phyloP scores from a whole-genome alignment of 2,329 filamentous ascomycete genomes.

The Arthrobotrys sinensis region DNA sequence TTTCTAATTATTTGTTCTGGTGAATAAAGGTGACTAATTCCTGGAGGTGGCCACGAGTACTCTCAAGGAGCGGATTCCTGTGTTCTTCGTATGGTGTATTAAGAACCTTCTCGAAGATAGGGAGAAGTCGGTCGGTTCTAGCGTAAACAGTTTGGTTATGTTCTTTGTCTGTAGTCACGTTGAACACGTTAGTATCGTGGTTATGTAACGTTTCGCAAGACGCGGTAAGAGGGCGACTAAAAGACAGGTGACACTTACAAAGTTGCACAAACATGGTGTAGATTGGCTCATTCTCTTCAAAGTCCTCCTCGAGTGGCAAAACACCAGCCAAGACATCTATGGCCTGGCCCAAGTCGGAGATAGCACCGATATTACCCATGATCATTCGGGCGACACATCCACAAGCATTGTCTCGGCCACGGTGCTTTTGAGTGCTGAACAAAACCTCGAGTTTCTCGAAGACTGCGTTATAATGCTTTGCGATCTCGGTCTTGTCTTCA shows the following conservation, averaged over 20 bases:
- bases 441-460: slow-evolving; percentile 89
- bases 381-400: slow-evolving; percentile 95
- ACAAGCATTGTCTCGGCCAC: slow-evolving; percentile 91
- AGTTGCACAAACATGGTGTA: slow-evolving; percentile 91
- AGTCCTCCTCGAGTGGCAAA: slow-evolving; percentile 92
- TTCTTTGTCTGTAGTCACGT: slow-evolving; percentile 72
- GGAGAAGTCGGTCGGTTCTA: slow-evolving; percentile 78
- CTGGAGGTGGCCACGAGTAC: slow-evolving; percentile 78
- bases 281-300: slow-evolving; percentile 94
- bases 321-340: slow-evolving; percentile 84
- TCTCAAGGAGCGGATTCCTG: slow-evolving; percentile 73
- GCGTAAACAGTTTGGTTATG: slow-evolving; percentile 79
- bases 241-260: slow-evolving; percentile 73
- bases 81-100: slow-evolving; percentile 79
- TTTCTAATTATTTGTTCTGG: slow-evolving; percentile 63
- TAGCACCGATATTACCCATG: slow-evolving; percentile 84
- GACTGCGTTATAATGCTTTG: slow-evolving; percentile 82
- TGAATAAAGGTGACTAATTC: slow-evolving; percentile 74
- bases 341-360: slow-evolving; percentile 78
- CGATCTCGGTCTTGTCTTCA: slow-evolving; percentile 79
- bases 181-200: slow-evolving; percentile 24
- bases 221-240: background rate
- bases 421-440: slow-evolving; percentile 79
- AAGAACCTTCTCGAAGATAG: slow-evolving; percentile 81
- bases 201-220: slow-evolving; percentile 38